Base-by-base conservation (phyloP, 1,284 basidiomycete species). In the Coniferiporia weirii region DNA sequence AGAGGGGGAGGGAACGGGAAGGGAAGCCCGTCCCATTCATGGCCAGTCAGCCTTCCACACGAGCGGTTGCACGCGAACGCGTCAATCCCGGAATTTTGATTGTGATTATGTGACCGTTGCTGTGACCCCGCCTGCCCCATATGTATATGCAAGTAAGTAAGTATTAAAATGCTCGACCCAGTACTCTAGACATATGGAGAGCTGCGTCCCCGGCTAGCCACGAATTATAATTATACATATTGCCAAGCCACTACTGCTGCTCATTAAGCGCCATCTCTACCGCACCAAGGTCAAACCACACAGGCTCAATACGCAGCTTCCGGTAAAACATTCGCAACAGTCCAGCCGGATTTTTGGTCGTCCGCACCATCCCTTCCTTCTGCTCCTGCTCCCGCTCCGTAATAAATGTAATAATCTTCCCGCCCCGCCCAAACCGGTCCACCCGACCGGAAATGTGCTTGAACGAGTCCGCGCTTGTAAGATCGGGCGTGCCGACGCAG, bases 361-460 rank as follows among this genome's bases (percentile, higher is more conserved):
- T 61, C 40, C 52, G 57, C 52, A 51, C 61, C 65, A 71, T 69
- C 40, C 67, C 70, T 7, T 71, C 69, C 19, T 40, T n/a, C 20
- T 43, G 22, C 56, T 67, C 71, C 51, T 45, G 54, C 54, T 65
- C 65, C 32, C 64, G 64, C 44, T 70, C 71, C 45, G 47, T 56
- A 44, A 89, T 67, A 22, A 89, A 72, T 35, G 75, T 82, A 54
- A 91, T 73, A 56, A 88, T 85, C 68, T 80, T 82, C 17, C 87
- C 85, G 43, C 70, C 72, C 53, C 79, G 73, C 47, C 85, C 84
- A 67, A 89, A 87, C 56, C 89, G 79, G 13, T 88, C 87, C 6
- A 87, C 85, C 13, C 89, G 82, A n/a, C 89, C 89, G 1, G 85
- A 82, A 56, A 85, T 72, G 65, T 91, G 89, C 63, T 85, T 66